Evolutionary conservation across 768 basidiomycete species (phyloP), one percentile per base, ranked within the genome.

Genomic region (Gloeostereum incarnatum): DNA sequence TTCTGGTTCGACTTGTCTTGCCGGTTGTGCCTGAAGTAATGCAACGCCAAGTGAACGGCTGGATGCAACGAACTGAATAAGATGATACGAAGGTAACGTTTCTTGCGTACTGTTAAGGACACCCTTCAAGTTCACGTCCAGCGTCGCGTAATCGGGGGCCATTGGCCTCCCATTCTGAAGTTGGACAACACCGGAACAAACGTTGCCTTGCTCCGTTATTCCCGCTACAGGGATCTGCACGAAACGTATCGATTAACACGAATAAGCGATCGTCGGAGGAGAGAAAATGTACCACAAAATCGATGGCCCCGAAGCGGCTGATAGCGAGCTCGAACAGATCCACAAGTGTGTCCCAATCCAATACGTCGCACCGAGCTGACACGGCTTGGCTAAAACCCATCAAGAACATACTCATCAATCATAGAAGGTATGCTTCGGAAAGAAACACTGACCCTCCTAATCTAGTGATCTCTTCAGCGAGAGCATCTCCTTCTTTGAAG

Each of bases 51-150:
- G 24, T 44, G 27, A 2, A 31, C 38, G 16, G 43, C 43, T 44
- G 20, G 7, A 35, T 6, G 6, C n/a, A 18, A n/a, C n/a, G 16
- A 19, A 5, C 8, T n/a, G 4, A 31, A n/a, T 21, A 42, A 17
- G 11, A 9, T 14, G 7, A 9, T 14, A 17, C 2, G 14, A 21
- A 19, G 7, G 21, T 29, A 36, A 3, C 16, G 1, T 8, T 10
- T 1, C 6, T n/a, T 6, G 16, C 55, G 30, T 27, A 55, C 57
- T 54, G 39, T 60, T 54, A 6, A 57, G 19, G 0, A 48, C 53
- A 5, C 55, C 57, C 5, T 32, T 49, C 4, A 56, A 8, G 43
- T 63, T 58, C 16, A 62, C 48, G 2, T 58, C 40, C 6, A 57
- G 6, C 1, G 58, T 59, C 11, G 39, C 21, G 7, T 36, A 13